Evolutionary conservation across 345 rosid genomes (phyloP).

Genomic region (Salix viminalis): DNA sequence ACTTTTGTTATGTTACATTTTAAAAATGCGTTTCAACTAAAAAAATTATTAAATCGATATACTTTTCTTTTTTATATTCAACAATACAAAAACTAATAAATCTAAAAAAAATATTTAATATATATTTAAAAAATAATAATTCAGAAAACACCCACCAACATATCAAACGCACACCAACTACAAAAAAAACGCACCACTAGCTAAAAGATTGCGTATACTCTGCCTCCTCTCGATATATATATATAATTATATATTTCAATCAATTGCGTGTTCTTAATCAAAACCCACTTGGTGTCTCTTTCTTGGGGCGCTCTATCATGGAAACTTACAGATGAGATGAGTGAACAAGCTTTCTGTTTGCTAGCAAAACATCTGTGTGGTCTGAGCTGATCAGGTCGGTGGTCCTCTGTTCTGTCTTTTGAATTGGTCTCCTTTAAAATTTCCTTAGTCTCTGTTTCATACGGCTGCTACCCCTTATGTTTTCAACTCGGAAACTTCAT

Average conservation of each 20-base stretch:
- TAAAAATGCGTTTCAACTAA: too few relatives aligned
- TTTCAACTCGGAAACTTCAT: conserved; percentile 5
- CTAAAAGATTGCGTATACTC: not conserved
- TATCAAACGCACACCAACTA: too few relatives aligned
- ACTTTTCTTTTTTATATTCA: too few relatives aligned
- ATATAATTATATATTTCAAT: not conserved
- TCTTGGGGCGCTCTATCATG: not conserved
- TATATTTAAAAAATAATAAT: too few relatives aligned
- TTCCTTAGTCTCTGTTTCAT: conserved; percentile 11
- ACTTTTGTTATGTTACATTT: too few relatives aligned
- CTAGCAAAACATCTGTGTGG: not conserved
- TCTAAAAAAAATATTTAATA: too few relatives aligned
- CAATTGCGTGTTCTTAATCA: conserved; percentile 11
- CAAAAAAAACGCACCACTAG: too few relatives aligned
- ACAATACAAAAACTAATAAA: too few relatives aligned
- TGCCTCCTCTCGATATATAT: not conserved
- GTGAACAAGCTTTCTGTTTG: not conserved
- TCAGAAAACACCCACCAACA: too few relatives aligned
- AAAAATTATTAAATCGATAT: too few relatives aligned
- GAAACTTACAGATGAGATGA: not conserved
- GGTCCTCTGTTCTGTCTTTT: not conserved
- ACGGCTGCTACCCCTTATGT: not conserved
- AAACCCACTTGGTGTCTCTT: not conserved
- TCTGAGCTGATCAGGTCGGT: not conserved
- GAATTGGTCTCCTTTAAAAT: conserved; percentile 15